Conservation (phyloP, 805 yeast genomes). For the Pichia phayaonensis region DNA sequence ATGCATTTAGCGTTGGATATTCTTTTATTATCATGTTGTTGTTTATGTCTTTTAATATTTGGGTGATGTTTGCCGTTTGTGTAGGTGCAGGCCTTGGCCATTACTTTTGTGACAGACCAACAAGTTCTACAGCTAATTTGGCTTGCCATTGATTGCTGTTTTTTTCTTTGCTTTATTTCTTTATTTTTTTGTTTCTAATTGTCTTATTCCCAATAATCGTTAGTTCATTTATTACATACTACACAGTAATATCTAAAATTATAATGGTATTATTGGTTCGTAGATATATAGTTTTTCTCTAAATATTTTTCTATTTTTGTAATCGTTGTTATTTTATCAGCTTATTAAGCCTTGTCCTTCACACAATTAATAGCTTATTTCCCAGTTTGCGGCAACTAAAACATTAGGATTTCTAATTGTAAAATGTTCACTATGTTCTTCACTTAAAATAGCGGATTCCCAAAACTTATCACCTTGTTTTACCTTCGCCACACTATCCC, state of each 20-base stretch:
- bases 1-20: constrained; percentile 36
- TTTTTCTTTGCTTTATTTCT: not conserved
- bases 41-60: constrained; percentile 40
- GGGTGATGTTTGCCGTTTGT: constrained; percentile 38
- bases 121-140: constrained; percentile 14
- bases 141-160: constrained; percentile 21
- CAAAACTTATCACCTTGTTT: constrained; percentile 33
- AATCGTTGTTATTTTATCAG: not conserved
- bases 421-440: constrained; percentile 10
- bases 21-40: constrained; percentile 40
- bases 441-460: constrained; percentile 26
- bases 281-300: too few relatives aligned
- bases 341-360: not conserved
- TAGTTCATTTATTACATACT: not conserved
- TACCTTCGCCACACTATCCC: constrained; percentile 9
- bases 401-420: constrained; percentile 45
- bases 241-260: not conserved
- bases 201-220: not conserved
- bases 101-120: constrained; percentile 21
- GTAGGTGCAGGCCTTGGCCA: constrained; percentile 35
- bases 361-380: constrained; percentile 11
- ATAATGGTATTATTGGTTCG: not conserved
- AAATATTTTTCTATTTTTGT: not conserved
- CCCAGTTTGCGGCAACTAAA: constrained; percentile 42
- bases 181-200: not conserved